Conservation (phyloP, 495 filamentous ascomycete species). For the Podospora conica region DNA sequence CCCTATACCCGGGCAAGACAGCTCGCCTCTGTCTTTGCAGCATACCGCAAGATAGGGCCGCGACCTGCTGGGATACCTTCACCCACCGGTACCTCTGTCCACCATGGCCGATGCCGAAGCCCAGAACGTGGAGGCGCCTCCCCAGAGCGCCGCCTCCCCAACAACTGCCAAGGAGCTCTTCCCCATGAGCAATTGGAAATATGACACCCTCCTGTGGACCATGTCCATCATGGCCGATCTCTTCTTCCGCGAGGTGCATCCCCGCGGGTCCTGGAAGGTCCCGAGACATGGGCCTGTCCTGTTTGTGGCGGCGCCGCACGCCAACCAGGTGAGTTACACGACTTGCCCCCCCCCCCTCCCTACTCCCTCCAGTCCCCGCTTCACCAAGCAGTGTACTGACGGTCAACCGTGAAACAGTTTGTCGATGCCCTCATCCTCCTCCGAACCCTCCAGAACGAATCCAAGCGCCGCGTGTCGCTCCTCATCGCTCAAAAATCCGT, state of each 20-base stretch:
- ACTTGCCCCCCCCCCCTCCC: not conserved
- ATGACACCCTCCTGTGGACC: constrained; percentile 74
- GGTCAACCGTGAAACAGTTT: constrained; percentile 49
- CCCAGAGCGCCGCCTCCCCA: constrained; percentile 20
- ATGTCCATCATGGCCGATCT: constrained; percentile 84
- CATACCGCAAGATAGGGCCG: not conserved
- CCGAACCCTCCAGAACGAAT: constrained; percentile 77
- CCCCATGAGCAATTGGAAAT: constrained; percentile 67
- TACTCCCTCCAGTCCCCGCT: not conserved
- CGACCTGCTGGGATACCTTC: not conserved
- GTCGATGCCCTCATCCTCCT: constrained; percentile 93
- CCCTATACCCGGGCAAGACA: not conserved
- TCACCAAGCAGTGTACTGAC: constrained; percentile 2
- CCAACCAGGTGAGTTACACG: constrained; percentile 67
- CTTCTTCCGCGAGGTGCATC: constrained; percentile 97
- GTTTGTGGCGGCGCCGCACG: constrained; percentile 97
- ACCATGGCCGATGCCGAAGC: constrained; percentile 16
- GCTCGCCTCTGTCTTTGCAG: not conserved
- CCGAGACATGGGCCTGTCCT: constrained; percentile 82
- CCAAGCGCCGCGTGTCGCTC: constrained; percentile 80
- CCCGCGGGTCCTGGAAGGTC: constrained; percentile 87
- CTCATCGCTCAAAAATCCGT: constrained; percentile 95
- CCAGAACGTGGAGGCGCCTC: constrained; percentile 14
- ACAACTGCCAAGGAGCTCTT: constrained; percentile 49
- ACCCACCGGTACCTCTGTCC: not conserved